Conservation (phyloP, 2,329 filamentous ascomycete species). For the Colletotrichum sp. region DNA sequence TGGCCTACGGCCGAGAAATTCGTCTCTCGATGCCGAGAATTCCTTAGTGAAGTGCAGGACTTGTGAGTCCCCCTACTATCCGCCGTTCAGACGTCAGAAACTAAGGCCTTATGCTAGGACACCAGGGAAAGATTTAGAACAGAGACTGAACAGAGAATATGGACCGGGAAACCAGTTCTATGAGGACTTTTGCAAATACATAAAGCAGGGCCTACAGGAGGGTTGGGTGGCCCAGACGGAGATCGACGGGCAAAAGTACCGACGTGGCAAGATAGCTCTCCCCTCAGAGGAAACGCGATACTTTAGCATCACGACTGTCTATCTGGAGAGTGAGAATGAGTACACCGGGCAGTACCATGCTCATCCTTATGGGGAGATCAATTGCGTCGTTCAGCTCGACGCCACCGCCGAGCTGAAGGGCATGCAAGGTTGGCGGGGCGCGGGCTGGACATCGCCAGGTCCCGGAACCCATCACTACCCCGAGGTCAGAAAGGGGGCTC, state of each 20-base stretch:
- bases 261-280: constrained; percentile 47
- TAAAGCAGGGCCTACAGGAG: constrained; percentile 43
- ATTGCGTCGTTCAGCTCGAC: constrained; percentile 57
- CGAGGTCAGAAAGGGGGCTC: constrained; percentile 50
- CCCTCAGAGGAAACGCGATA: constrained; percentile 51
- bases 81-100: background rate
- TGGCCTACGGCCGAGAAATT: constrained; percentile 32
- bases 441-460: constrained; percentile 59
- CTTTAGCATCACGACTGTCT: constrained; percentile 62
- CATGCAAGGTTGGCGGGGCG: constrained; percentile 60
- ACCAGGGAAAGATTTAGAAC: constrained; percentile 49
- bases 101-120: constrained; percentile 32
- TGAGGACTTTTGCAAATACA: constrained; percentile 42
- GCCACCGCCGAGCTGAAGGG: constrained; percentile 54
- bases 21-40: constrained; percentile 30
- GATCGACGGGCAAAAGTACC: constrained; percentile 49
- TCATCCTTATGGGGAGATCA: constrained; percentile 60
- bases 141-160: constrained; percentile 44
- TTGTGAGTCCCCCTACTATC: constrained; percentile 25
- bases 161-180: constrained; percentile 46
- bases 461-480: constrained; percentile 63
- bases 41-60: constrained; percentile 33
- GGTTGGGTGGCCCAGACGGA: constrained; percentile 49
- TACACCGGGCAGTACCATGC: constrained; percentile 54
- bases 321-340: constrained; percentile 55